A percentile compares a stretch with the other conserved stretches of the same genome.
Evolutionary conservation across 345 rosid species (phyloP).

Genomic region (Eucalyptus marginata): DNA sequence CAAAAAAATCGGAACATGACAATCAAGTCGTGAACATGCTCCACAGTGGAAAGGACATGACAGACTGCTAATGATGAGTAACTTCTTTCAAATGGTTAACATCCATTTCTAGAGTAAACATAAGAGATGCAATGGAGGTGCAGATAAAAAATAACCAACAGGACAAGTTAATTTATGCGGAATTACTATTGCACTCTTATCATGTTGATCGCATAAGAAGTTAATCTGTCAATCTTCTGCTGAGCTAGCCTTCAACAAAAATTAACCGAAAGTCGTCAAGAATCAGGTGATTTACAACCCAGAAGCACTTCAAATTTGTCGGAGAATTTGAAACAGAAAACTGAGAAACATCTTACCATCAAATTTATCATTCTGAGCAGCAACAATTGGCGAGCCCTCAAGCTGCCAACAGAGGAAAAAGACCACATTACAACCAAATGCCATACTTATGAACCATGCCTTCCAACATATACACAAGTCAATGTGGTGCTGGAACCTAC

Average conservation of each 20-base stretch:
- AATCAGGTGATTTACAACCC: neutral
- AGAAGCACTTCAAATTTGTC: neutral
- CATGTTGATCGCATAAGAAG: neutral
- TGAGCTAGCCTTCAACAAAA: neutral
- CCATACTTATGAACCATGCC: neutral
- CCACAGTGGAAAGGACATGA: neutral
- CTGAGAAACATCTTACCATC: slow-evolving; percentile 40
- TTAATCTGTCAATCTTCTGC: neutral
- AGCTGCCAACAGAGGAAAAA: slow-evolving; percentile 41
- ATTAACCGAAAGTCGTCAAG: neutral
- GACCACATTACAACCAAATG: neutral
- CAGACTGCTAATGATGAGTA: neutral
- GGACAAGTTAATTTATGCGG: neutral
- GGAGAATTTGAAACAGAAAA: neutral
- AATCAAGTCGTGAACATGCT: neutral
- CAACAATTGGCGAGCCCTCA: slow-evolving; percentile 88
- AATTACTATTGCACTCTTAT: neutral
- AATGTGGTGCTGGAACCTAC: neutral
- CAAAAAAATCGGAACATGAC: neutral
- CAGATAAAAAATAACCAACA: neutral
- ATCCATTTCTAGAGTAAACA: neutral
- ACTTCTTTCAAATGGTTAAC: neutral
- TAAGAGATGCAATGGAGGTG: neutral
- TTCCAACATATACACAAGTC: neutral
- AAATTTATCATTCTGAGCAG: slow-evolving; percentile 88